Base-by-base conservation (phyloP, 352 stramenopile genomes). In the Pythium scleroteichum region DNA sequence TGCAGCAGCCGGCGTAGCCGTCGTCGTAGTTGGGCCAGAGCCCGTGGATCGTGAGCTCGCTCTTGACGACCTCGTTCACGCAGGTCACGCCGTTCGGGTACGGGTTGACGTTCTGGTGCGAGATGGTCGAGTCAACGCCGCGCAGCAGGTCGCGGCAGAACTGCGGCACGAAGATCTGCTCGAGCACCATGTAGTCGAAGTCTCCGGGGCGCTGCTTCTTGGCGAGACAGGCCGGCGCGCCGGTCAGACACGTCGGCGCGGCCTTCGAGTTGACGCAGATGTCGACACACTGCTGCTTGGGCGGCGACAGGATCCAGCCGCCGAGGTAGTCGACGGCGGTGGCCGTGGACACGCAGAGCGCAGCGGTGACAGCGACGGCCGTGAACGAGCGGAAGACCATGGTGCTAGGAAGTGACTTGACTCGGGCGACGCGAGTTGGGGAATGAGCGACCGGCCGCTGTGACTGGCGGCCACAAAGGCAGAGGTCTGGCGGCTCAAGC, bases 21-120 rank as follows among this genome's bases (percentile, higher is more conserved):
- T 86, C 76, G 60, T 87, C 69, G 66, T 92, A 90, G 69, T 89
- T 88, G 27, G 82, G 79, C 82, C 82, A 92, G 35, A 92, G 57
- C 0, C 82, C 82, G 63, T 92, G 82, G 74, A 92, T 89, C 57
- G 78, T 88, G 13, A 92, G 56, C 62, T 85, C 73, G 48, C 62
- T 81, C 53, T 72, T 70, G 40, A 73, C 79, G 14, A 69, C 72
- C n/a, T 73, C 48, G 0, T 51, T 52, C 35, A 77, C 53, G 59
- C 82, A 92, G 9, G 49, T 39, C 53, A 85, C 75, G 27, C 82
- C 82, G 32, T 74, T 65, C 41, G 82, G 82, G 69, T 82, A 88
- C 44, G 71, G 59, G 52, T 79, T 68, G n/a, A 93, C 79, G 59
- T 90, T 90, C 69, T 87, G 81, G 68, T 93, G 83, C 56, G 81